Percentiles rank a stretch among this genome's conserved stretches.
Evolutionary conservation across 345 rosid genomes (phyloP).

Genomic region (Turnera subulata): DNA sequence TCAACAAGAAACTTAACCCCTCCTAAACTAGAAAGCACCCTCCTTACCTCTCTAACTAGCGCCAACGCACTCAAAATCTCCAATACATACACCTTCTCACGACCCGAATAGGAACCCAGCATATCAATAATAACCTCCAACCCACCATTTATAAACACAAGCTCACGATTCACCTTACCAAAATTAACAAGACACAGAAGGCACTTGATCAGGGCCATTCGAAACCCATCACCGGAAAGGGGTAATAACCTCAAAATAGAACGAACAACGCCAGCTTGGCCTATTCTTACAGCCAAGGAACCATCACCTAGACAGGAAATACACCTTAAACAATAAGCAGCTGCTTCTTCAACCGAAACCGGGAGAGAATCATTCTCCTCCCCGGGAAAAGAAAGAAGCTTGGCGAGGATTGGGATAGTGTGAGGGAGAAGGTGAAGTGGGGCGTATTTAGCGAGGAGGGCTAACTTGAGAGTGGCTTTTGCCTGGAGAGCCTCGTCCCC

Average conservation of each 20-base stretch:
- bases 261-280: conserved; percentile 37
- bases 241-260: conserved; percentile 40
- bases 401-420: conserved; percentile 38
- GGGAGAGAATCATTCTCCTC: too few species aligned
- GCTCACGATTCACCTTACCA: conserved; percentile 27
- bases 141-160: conserved; percentile 43
- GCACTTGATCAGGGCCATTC: conserved; percentile 35
- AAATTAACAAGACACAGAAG: conserved; percentile 47
- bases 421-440: conserved; percentile 26
- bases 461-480: conserved; percentile 33
- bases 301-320: conserved; percentile 38
- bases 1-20: conserved; percentile 51
- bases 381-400: conserved; percentile 23
- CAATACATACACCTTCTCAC: conserved; percentile 38
- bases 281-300: conserved; percentile 35
- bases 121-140: conserved; percentile 36
- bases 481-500: conserved; percentile 31
- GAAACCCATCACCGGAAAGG: conserved; percentile 15
- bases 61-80: conserved; percentile 60
- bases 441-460: conserved; percentile 26
- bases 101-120: conserved; percentile 31
- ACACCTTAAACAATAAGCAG: conserved; percentile 41
- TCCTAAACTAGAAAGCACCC: conserved; percentile 31
- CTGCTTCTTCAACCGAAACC: conserved; percentile 29
- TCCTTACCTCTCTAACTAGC: conserved; percentile 45